These are phyloP conservation scores for Russula lepida DNA, from an alignment of 768 basidiomycete species.

Conservation along the genomic window DNA sequence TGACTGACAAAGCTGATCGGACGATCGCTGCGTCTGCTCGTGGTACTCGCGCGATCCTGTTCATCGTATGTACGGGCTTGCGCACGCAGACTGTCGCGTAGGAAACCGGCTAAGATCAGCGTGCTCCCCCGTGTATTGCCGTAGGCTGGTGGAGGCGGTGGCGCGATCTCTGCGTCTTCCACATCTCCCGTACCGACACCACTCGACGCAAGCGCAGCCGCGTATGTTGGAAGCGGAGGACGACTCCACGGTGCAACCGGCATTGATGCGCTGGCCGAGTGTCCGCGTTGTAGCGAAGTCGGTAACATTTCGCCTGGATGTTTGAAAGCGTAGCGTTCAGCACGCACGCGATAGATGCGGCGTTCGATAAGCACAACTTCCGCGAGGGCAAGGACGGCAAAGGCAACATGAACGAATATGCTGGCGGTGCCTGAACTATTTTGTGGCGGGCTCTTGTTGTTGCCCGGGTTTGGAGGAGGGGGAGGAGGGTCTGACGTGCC, in stretches of 20 bases:
- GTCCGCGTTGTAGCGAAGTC: slow-evolving; percentile 11
- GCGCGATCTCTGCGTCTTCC: slow-evolving; percentile 60
- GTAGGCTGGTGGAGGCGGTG: slow-evolving; percentile 67
- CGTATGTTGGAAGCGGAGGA: slow-evolving; percentile 62
- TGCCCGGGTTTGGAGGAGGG: not conserved
- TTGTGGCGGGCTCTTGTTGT: not conserved
- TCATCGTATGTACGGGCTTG: slow-evolving; percentile 16
- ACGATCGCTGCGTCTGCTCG: slow-evolving; percentile 27
- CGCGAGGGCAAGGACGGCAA: slow-evolving; percentile 41
- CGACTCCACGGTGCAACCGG: slow-evolving; percentile 57
- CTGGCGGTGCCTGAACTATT: slow-evolving; percentile 16
- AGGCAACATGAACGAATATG: slow-evolving; percentile 58
- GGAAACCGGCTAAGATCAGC: slow-evolving; percentile 46
- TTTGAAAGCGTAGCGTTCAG: slow-evolving; percentile 49
- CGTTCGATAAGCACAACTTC: slow-evolving; percentile 60
- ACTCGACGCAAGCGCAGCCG: slow-evolving; percentile 57
- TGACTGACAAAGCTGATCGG: slow-evolving; percentile 48
- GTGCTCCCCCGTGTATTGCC: slow-evolving; percentile 66
- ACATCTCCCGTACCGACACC: slow-evolving; percentile 69
- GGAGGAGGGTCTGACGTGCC: slow-evolving; percentile 2
- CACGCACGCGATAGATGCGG: slow-evolving; percentile 53
- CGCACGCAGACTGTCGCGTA: slow-evolving; percentile 24
- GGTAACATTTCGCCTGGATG: slow-evolving; percentile 47
- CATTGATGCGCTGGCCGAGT: slow-evolving; percentile 14
- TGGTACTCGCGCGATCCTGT: slow-evolving; percentile 22